These are phyloP conservation scores for Delonix regia DNA, from an alignment of 306 rosid genomes.

Conservation along the genomic window DNA sequence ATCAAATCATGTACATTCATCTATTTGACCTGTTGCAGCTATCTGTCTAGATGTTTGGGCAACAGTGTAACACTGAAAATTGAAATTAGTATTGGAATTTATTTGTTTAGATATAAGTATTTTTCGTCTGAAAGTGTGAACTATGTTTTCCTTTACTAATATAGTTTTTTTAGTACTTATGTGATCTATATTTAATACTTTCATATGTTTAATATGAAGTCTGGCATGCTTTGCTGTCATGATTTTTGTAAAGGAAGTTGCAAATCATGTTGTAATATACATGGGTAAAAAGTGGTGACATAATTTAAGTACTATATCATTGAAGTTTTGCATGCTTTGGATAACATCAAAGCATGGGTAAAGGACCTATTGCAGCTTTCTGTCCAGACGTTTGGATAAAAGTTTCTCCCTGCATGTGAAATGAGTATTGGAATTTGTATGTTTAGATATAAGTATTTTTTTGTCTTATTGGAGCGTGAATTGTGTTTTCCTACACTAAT, in stretches of 20 bases:
- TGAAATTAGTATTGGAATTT: background rate
- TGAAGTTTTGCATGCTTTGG: too few relatives aligned
- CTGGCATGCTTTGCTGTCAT: background rate
- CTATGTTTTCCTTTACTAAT: conserved; percentile 12
- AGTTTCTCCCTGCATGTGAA: background rate
- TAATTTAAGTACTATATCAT: too few relatives aligned
- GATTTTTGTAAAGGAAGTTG: too few relatives aligned
- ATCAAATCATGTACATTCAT: background rate
- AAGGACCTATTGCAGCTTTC: background rate
- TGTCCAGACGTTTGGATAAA: background rate
- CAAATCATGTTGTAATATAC: too few relatives aligned
- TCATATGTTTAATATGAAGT: background rate
- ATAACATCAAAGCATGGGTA: too few relatives aligned
- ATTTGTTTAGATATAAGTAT: background rate
- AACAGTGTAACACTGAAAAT: background rate
- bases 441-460: conserved; percentile 6
- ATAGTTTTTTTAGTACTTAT: background rate
- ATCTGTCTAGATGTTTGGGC: background rate
- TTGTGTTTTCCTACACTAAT: conserved; percentile 4
- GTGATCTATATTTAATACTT: background rate
- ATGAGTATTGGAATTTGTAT: background rate
- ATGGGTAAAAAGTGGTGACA: too few relatives aligned
- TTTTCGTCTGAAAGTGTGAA: conserved; percentile 2
- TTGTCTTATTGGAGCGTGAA: background rate
- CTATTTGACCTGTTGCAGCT: background rate